Percentiles rank a stretch among this genome's conserved stretches.
These are phyloP conservation scores for Lasiosphaeris hirsuta DNA, from an alignment of 495 filamentous ascomycete genomes.

Conservation along the genomic window DNA sequence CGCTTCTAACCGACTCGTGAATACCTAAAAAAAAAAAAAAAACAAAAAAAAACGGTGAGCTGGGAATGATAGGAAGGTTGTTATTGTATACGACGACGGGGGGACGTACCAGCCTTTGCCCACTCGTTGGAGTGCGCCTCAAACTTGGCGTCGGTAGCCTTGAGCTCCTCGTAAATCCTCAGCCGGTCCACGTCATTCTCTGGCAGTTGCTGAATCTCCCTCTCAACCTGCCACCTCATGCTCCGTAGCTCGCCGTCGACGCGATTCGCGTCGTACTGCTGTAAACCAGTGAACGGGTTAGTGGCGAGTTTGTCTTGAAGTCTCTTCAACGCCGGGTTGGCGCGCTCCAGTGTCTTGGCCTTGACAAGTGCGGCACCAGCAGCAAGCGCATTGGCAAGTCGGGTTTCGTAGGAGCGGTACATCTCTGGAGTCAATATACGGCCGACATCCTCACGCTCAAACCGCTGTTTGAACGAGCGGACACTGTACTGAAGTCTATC, in stretches of 20 bases:
- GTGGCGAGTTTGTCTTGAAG: neutral
- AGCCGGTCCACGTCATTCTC: constrained; percentile 6
- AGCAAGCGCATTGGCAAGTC: neutral
- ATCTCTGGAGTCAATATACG: constrained; percentile 2
- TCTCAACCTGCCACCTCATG: constrained; percentile 5
- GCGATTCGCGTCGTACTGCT: neutral
- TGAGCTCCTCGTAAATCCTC: constrained; percentile 1
- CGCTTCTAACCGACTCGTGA: neutral
- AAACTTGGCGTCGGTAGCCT: neutral
- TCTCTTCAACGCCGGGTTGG: neutral
- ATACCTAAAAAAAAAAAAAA: too few relatives aligned
- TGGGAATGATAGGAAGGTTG: too few relatives aligned
- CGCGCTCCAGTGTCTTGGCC: constrained; percentile 3
- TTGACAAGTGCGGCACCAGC: neutral
- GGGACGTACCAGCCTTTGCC: too few relatives aligned
- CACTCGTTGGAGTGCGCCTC: constrained; percentile 3
- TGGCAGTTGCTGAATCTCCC: constrained; percentile 1
- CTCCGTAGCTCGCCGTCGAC: neutral
- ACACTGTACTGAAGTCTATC: constrained; percentile 5
- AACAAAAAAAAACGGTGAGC: too few relatives aligned
- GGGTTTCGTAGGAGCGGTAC: neutral
- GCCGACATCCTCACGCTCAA: constrained; percentile 1
- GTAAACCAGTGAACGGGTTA: constrained; percentile 5
- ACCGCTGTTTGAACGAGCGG: constrained; percentile 3
- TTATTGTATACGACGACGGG: too few relatives aligned